Percentiles rank a stretch among this genome's conserved stretches.
Conservation (phyloP, 164 flowering plant genomes). For the Taxillus chinensis region DNA sequence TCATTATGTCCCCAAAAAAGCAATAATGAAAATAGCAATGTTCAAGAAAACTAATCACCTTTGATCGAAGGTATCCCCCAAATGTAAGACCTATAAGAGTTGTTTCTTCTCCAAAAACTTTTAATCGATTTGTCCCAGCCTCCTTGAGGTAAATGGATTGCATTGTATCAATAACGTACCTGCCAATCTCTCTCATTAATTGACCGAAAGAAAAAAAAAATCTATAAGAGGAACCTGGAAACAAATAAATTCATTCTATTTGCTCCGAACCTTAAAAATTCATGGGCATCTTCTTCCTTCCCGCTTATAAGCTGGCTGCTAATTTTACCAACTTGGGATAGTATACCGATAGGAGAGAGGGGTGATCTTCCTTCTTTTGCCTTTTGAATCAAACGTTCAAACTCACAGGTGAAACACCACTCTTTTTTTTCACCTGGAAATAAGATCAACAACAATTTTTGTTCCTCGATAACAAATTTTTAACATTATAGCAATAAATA, state of each 20-base stretch:
- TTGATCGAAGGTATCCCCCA: conserved; percentile 91
- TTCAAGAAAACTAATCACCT: conserved; percentile 31
- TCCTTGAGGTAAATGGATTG: conserved; percentile 75
- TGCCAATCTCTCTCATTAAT: conserved; percentile 18
- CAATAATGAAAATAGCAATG: no score
- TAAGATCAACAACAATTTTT: background rate
- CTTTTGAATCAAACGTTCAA: conserved; percentile 57
- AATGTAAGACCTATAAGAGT: conserved; percentile 73
- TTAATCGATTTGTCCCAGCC: conserved; percentile 28
- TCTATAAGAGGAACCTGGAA: background rate
- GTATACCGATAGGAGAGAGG: conserved; percentile 58
- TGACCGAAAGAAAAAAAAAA: background rate
- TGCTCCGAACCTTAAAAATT: conserved; percentile 59
- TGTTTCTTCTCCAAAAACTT: conserved; percentile 51
- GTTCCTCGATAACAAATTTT: no score
- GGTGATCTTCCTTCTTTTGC: conserved; percentile 61
- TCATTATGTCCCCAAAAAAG: no score
- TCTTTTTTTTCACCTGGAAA: conserved; percentile 55
- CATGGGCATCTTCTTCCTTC: conserved; percentile 92
- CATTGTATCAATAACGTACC: conserved; percentile 81
- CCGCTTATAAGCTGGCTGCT: conserved; percentile 65
- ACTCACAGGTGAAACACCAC: conserved; percentile 90
- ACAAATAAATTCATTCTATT: background rate
- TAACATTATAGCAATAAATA: background rate
- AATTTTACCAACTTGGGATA: conserved; percentile 49